Conservation (phyloP, 345 rosid genomes). For the Psidium friedrichsthalianum region DNA sequence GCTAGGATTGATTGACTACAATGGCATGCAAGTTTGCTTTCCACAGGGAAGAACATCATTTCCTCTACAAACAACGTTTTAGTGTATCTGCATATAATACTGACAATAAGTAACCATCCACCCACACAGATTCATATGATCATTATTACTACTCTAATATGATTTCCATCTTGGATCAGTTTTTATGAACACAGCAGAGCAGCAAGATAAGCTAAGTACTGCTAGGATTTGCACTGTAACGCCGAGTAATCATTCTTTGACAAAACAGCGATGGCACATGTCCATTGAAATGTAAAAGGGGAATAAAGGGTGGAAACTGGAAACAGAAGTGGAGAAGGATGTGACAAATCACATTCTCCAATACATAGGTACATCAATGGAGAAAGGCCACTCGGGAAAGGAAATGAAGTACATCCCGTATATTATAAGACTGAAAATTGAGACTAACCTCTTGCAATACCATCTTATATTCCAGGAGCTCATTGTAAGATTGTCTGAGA, state of each 20-base stretch:
- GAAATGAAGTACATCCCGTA: not conserved
- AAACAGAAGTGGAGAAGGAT: not conserved
- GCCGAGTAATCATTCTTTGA: not conserved
- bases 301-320: not conserved
- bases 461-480: constrained; percentile 87
- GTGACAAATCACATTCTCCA: not conserved
- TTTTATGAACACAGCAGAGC: not conserved
- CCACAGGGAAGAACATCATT: not conserved
- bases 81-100: not conserved
- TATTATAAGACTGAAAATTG: not conserved
- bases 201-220: not conserved
- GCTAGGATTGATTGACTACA: not conserved
- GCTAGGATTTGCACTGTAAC: not conserved
- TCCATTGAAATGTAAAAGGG: not conserved
- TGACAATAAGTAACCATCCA: not conserved
- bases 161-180: not conserved
- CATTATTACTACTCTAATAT: not conserved
- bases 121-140: not conserved
- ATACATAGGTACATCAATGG: not conserved
- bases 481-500: constrained; percentile 79
- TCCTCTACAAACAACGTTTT: not conserved
- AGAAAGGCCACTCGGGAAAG: not conserved
- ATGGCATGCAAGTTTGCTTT: not conserved
- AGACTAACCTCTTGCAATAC: constrained; percentile 72
- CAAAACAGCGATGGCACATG: not conserved